Conservation (phyloP, 78 protist species). For the Dictyostelium discoideum region DNA sequence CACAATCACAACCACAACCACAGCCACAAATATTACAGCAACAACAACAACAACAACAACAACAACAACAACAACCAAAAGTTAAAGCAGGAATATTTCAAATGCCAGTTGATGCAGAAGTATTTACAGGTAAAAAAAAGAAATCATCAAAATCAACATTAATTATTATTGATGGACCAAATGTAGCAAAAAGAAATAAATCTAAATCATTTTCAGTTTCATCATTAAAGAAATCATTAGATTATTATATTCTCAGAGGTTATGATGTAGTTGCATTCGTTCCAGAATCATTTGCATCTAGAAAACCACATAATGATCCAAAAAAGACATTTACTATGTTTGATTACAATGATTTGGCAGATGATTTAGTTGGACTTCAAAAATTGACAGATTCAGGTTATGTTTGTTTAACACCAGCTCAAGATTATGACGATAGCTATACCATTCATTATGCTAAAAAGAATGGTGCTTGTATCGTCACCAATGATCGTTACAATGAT, state of each 20-base stretch:
- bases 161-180: conserved; percentile 84
- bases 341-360: conserved; percentile 48
- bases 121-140: conserved; percentile 23
- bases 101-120: conserved; percentile 51
- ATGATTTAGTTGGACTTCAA: conserved; percentile 15
- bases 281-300: conserved; percentile 46
- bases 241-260: conserved; percentile 66
- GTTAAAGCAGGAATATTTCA: conserved; percentile 35
- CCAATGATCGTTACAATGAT: conserved; percentile 85
- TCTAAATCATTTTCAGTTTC: conserved; percentile 37
- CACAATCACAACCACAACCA: background rate
- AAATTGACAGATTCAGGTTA: conserved; percentile 38
- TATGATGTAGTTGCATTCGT: conserved; percentile 80
- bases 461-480: conserved; percentile 69
- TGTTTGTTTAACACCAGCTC: conserved; percentile 82
- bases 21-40: background rate
- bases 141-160: conserved; percentile 40
- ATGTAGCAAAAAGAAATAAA: conserved; percentile 63
- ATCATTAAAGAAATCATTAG: conserved; percentile 70
- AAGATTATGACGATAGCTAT: conserved; percentile 88
- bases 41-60: background rate
- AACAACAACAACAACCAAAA: background rate
- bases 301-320: conserved; percentile 23
- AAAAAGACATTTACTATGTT: conserved; percentile 21
- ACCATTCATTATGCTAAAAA: conserved; percentile 68